A percentile compares a stretch with the other conserved stretches of the same genome.
Evolutionary conservation across 2,329 filamentous ascomycete species (phyloP).

Genomic region (Colletotrichum melonis): DNA sequence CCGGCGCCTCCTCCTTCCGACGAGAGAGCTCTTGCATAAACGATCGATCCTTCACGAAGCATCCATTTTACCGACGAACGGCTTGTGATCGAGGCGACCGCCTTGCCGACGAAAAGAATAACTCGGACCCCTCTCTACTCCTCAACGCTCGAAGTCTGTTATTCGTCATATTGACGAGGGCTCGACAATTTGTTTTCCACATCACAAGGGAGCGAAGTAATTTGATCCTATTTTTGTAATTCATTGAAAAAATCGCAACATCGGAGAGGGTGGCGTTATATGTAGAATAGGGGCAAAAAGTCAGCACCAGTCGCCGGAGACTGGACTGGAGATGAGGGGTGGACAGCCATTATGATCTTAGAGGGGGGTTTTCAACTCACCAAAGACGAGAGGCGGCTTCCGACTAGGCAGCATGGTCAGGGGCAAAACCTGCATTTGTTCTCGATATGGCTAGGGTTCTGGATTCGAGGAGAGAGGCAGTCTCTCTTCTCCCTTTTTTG

Average conservation of each 20-base stretch:
- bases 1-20: slow-evolving; percentile 45
- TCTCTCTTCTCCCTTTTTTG: slow-evolving; percentile 6
- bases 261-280: slow-evolving; percentile 28
- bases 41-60: background rate
- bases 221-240: slow-evolving; percentile 25
- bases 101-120: background rate
- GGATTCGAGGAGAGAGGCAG: slow-evolving; percentile 12
- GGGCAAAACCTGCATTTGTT: background rate
- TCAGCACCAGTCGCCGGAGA: slow-evolving; percentile 1
- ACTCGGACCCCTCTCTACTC: slow-evolving; percentile 33
- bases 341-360: background rate
- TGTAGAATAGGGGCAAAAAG: slow-evolving; percentile 32
- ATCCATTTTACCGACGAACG: slow-evolving; percentile 6
- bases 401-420: background rate
- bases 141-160: background rate
- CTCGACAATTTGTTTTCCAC: slow-evolving; percentile 16
- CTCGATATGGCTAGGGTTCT: background rate
- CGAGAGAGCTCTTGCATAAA: slow-evolving; percentile 47
- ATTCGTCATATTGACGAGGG: background rate
- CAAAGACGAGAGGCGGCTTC: background rate
- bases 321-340: background rate
- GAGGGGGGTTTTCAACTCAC: too few species aligned
- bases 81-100: background rate
- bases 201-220: background rate
- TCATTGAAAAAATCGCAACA: slow-evolving; percentile 11